phyloP scores from a whole-genome alignment of 2,329 filamentous ascomycete genomes.

The Nigrospora oryzae region DNA sequence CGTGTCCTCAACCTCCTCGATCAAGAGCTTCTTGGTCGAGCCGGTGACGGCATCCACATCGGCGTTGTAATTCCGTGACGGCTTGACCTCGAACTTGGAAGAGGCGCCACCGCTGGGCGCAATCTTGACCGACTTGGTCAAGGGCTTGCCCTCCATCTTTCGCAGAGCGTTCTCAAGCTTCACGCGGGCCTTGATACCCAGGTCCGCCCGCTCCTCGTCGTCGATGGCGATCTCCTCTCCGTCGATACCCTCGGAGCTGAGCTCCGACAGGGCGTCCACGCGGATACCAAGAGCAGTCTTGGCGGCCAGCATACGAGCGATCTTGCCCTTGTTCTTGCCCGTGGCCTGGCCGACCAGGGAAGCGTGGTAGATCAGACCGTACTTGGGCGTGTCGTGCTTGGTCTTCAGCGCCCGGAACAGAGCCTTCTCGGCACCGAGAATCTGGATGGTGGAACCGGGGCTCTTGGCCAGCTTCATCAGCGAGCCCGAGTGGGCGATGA shows the following conservation, averaged over 20 bases:
- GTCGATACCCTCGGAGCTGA: slow-evolving; percentile 55
- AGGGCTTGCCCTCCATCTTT: slow-evolving; percentile 81
- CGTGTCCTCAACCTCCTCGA: slow-evolving; percentile 29
- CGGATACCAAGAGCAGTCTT: slow-evolving; percentile 91
- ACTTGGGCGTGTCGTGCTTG: slow-evolving; percentile 98
- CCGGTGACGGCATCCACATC: slow-evolving; percentile 77
- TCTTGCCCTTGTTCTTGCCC: slow-evolving; percentile 98
- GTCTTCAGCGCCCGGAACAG: slow-evolving; percentile 98
- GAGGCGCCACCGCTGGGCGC: slow-evolving; percentile 60
- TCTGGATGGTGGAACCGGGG: slow-evolving; percentile 92
- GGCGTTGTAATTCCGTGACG: slow-evolving; percentile 87
- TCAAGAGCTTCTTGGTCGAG: slow-evolving; percentile 28
- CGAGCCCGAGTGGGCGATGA: slow-evolving; percentile 91
- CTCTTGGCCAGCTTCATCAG: slow-evolving; percentile 93
- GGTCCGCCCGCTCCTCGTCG: slow-evolving; percentile 79
- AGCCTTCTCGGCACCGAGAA: slow-evolving; percentile 96
- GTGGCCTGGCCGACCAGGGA: slow-evolving; percentile 94
- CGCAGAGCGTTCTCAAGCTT: slow-evolving; percentile 71
- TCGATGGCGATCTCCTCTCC: slow-evolving; percentile 50
- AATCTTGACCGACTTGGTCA: slow-evolving; percentile 67
- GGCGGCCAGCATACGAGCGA: slow-evolving; percentile 89
- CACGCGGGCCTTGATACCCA: slow-evolving; percentile 65
- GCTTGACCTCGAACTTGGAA: slow-evolving; percentile 85
- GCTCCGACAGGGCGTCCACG: slow-evolving; percentile 80
- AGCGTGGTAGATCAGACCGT: slow-evolving; percentile 88